These are phyloP conservation scores for Kodamaea restingae DNA, from an alignment of 805 yeast genomes.

Conservation along the genomic window DNA sequence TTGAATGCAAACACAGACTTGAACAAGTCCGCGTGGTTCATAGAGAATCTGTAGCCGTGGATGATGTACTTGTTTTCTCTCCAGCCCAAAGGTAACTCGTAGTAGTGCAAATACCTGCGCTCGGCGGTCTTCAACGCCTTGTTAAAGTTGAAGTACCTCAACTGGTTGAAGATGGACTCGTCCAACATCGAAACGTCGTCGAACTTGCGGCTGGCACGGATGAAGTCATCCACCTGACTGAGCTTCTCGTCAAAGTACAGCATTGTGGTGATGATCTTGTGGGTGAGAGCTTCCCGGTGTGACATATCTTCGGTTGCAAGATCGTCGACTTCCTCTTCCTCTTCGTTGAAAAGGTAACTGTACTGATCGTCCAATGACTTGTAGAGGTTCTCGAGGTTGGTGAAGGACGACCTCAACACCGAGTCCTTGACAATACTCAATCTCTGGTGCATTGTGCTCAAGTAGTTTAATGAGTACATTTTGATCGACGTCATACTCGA, in stretches of 20 bases:
- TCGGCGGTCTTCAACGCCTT: constrained; percentile 54
- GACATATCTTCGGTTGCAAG: constrained; percentile 9
- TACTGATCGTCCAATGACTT: constrained; percentile 40
- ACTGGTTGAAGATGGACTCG: constrained; percentile 29
- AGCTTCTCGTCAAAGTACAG: constrained; percentile 41
- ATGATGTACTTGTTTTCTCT: constrained; percentile 84
- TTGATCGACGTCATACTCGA: constrained; percentile 28
- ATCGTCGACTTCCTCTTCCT: constrained; percentile 12
- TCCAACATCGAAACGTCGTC: constrained; percentile 22
- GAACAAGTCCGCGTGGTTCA: constrained; percentile 56
- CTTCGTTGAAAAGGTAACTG: constrained; percentile 28
- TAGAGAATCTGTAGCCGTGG: constrained; percentile 80
- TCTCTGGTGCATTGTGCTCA: constrained; percentile 34
- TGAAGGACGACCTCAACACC: constrained; percentile 33
- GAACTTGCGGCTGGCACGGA: constrained; percentile 30
- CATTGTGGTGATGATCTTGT: constrained; percentile 39
- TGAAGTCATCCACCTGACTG: constrained; percentile 34
- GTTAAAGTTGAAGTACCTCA: constrained; percentile 38
- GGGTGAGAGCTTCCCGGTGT: constrained; percentile 22
- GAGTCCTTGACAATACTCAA: constrained; percentile 32
- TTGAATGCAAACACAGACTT: constrained; percentile 51
- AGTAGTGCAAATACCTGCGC: constrained; percentile 64
- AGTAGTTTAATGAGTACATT: constrained; percentile 28
- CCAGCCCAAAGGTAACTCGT: constrained; percentile 90
- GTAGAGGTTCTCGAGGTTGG: constrained; percentile 37